Base-by-base conservation (phyloP, 345 rosid species). In the Arabis alpina region DNA sequence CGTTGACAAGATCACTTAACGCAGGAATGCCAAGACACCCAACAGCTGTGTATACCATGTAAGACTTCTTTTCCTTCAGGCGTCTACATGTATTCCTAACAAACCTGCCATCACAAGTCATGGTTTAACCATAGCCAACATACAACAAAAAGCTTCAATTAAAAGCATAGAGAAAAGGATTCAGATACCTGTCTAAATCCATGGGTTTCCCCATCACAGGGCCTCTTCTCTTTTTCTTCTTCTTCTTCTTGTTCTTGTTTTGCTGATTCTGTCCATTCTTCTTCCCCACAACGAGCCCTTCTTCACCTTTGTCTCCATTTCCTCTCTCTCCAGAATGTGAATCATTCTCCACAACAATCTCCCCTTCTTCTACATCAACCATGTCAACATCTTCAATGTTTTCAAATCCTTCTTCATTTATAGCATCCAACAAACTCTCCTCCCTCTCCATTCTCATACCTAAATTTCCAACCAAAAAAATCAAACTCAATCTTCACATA, bases 321-420 rank as follows among this genome's bases (percentile, higher is more conserved):
- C 41, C 66, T 28, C 54, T 76, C 51, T 49, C 16, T 50, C 71
- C 82, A 73, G 73, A 58, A 24, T 51, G 53, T 0, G 74, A 30
- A 23, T 57, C 76, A n/a, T 58, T 30, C n/a, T 85, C 93, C 51
- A 77, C 70, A 14, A 86, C 67, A 12, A 93, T 41, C 81, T 90
- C 96, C 34, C 97, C 97, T 76, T 93, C 98, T 76, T 90, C 97
- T 2, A 79, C 87, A 69, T 93, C 97, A 61, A 79, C 77, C 98
- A 93, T 93, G 53, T 89, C 92, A 57, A 80, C 76, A 81, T 89
- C 96, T 61, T 80, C 88, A 19, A 51, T 77, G 41, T 65, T 82
- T 30, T 78, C 88, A 5, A 78, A 72, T 23, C 76, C 76, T 14
- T 76, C 96, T 59, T 79, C 92, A 50, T 65, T 78, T 25, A 82